Evolutionary conservation across 2,329 filamentous ascomycete species (phyloP).

Genomic region (Akanthomyces lecanii): DNA sequence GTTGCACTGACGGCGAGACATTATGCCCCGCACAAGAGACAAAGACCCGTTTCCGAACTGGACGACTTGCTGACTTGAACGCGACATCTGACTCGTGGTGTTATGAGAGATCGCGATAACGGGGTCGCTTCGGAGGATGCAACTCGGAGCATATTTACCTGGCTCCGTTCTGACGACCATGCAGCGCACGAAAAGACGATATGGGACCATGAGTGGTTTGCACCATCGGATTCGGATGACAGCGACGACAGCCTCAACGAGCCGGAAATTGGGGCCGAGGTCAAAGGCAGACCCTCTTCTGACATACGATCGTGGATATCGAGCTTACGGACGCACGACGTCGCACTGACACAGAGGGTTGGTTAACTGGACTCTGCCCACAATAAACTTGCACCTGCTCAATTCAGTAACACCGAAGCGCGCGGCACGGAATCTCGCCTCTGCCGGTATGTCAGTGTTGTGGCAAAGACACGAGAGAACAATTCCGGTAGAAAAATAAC

Average conservation of each 20-base stretch:
- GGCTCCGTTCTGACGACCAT: slow-evolving; percentile 26
- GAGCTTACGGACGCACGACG: background rate
- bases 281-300: background rate
- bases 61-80: background rate
- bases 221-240: slow-evolving; percentile 22
- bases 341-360: background rate
- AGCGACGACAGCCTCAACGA: slow-evolving; percentile 8
- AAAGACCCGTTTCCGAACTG: background rate
- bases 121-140: slow-evolving; percentile 26
- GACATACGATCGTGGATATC: background rate
- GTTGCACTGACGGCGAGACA: slow-evolving; percentile 16
- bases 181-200: slow-evolving; percentile 19
- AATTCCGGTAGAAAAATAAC: too few species aligned
- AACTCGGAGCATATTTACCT: slow-evolving; percentile 28
- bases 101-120: slow-evolving; percentile 18
- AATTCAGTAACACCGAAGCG: background rate
- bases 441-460: background rate
- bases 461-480: too few species aligned
- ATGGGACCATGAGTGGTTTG: slow-evolving; percentile 25
- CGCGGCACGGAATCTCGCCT: background rate
- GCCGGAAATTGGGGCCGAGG: background rate
- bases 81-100: background rate
- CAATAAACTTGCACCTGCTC: background rate
- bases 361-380: background rate
- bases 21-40: background rate